These are phyloP conservation scores for Microcera coccophila DNA, from an alignment of 2,329 filamentous ascomycete genomes.

Conservation along the genomic window DNA sequence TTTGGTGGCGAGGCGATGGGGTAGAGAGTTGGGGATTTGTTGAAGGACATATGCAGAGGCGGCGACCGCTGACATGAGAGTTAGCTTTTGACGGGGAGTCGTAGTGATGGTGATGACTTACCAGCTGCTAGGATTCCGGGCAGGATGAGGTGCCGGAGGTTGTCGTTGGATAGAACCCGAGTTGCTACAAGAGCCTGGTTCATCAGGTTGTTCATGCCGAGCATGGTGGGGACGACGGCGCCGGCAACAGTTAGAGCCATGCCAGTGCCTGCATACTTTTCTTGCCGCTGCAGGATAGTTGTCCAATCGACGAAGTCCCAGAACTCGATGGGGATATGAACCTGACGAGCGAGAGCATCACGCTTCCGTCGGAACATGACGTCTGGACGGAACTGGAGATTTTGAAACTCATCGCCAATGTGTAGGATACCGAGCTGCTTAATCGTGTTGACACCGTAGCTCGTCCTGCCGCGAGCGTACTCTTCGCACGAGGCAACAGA, in stretches of 20 bases:
- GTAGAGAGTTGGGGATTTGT: conserved; percentile 85
- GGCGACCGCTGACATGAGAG: conserved; percentile 56
- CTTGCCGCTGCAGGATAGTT: conserved; percentile 79
- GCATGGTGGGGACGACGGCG: conserved; percentile 73
- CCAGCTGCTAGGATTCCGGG: conserved; percentile 75
- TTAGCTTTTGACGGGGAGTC: conserved; percentile 6
- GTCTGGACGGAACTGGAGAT: conserved; percentile 83
- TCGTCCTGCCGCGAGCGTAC: conserved; percentile 72
- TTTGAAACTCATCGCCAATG: conserved; percentile 79
- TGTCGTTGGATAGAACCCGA: conserved; percentile 77
- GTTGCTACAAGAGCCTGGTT: conserved; percentile 79
- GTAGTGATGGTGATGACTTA: conserved; percentile 45
- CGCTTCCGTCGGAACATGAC: conserved; percentile 88
- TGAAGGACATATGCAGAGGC: conserved; percentile 77
- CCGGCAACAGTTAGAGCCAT: conserved; percentile 92
- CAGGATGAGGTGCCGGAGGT: conserved; percentile 73
- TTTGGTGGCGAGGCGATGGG: conserved; percentile 78
- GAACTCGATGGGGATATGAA: conserved; percentile 82
- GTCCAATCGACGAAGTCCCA: conserved; percentile 91
- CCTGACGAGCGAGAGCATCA: conserved; percentile 76
- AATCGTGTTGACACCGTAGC: conserved; percentile 78
- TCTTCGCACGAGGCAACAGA: conserved; percentile 80
- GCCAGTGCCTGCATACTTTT: conserved; percentile 89
- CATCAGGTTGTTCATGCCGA: conserved; percentile 84
- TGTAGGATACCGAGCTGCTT: conserved; percentile 85